phyloP scores from a whole-genome alignment of 495 filamentous ascomycete species.

The Astrocystis sublimbata region DNA sequence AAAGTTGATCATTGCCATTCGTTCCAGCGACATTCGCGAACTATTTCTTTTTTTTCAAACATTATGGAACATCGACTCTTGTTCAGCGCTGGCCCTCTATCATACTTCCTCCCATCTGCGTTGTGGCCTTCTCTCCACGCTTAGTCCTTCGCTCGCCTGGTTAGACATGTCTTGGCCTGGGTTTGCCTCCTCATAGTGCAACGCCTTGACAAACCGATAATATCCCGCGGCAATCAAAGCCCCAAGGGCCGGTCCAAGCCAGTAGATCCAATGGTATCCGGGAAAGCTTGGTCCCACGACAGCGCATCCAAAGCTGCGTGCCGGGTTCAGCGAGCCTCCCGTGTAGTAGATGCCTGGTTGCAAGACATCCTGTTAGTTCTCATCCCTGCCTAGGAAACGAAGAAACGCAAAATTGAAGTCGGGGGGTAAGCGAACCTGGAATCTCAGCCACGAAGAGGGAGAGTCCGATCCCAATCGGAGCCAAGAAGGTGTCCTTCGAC shows the following conservation, averaged over 20 bases:
- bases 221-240: constrained; percentile 64
- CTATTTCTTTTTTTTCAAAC: no score
- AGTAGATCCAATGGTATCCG: constrained; percentile 58
- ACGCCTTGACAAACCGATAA: constrained; percentile 62
- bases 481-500: constrained; percentile 70
- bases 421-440: constrained; percentile 51
- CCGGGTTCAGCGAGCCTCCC: constrained; percentile 58
- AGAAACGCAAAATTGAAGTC: not conserved
- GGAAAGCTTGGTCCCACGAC: constrained; percentile 45
- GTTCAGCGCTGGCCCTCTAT: no score
- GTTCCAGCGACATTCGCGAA: no score
- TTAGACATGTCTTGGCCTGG: constrained; percentile 62
- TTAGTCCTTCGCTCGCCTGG: not conserved
- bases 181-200: constrained; percentile 75
- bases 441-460: constrained; percentile 69
- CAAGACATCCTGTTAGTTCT: constrained; percentile 14
- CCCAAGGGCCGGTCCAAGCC: constrained; percentile 68
- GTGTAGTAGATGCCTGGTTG: constrained; percentile 58
- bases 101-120: no score
- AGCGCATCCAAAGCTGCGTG: constrained; percentile 53
- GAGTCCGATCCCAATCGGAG: constrained; percentile 72
- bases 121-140: no score
- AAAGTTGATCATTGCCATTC: no score
- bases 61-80: no score
- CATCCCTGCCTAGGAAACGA: no score